Conservation (phyloP, 2,329 filamentous ascomycete genomes). For the Madurella mycetomatis region DNA sequence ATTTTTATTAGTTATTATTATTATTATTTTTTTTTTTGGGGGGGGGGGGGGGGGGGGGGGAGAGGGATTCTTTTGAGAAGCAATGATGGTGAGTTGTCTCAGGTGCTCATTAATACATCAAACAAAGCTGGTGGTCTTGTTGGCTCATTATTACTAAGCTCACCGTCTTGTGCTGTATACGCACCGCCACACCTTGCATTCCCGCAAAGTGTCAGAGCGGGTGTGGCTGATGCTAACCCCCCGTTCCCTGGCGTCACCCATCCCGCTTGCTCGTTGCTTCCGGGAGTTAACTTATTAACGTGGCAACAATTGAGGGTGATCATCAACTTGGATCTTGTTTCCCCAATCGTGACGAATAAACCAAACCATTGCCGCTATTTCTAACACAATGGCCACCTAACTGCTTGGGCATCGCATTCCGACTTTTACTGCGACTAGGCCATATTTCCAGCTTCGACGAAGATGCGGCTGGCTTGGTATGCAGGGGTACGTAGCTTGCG, state of each 20-base stretch:
- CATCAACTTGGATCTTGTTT: conserved; percentile 4
- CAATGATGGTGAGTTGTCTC: too few species aligned
- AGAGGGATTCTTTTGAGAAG: too few species aligned
- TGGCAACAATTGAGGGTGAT: conserved; percentile 30
- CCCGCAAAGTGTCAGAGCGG: background rate
- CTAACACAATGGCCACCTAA: conserved; percentile 36
- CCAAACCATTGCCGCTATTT: conserved; percentile 1
- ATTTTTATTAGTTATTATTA: too few species aligned
- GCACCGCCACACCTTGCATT: background rate
- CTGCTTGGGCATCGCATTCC: conserved; percentile 8
- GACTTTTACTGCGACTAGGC: conserved; percentile 7
- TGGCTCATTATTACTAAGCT: too few species aligned
- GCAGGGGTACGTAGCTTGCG: conserved; percentile 48
- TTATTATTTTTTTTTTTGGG: too few species aligned
- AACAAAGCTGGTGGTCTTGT: too few species aligned
- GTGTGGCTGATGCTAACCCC: conserved; percentile 11
- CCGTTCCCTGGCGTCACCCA: conserved; percentile 10
- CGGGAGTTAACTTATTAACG: conserved; percentile 25
- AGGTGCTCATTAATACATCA: too few species aligned
- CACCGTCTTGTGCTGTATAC: background rate
- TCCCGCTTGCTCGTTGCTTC: background rate
- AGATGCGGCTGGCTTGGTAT: conserved; percentile 58
- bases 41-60: too few species aligned
- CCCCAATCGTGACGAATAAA: background rate
- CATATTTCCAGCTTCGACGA: conserved; percentile 27